Evolutionary conservation across 805 yeast genomes (phyloP), one percentile per base, ranked within the genome.

Genomic region (Tetrapisispora taiwanensis): DNA sequence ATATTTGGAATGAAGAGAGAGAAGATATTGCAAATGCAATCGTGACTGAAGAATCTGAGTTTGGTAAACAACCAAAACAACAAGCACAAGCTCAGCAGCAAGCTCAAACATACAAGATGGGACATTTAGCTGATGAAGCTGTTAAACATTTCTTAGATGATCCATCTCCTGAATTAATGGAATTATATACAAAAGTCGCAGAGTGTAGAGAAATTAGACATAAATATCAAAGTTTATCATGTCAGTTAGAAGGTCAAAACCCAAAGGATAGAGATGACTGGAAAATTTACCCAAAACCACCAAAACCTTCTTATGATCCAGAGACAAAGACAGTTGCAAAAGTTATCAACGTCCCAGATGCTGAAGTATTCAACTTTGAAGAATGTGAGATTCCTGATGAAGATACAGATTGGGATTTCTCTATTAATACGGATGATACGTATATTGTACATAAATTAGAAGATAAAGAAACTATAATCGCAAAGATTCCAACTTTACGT

Each of bases 271-370:
- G 54, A 22, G 69, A 69, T 9, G 66, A 62, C 33, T 92, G 97
- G 97, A 59, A 59, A 14, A 79, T 92, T 41, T 90, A 89, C 59
- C 99, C 99, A 0, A 78, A 81, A 10, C 97, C 97, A 1, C 98
- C 98, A 13, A 79, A 79, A 51, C 97, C 98, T 3, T 79, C 90
- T 54, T 79, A 92, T 80, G 73, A 82, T 65, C 67, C 73, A 7
- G 73, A 67, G 15, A 70, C 77, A n/a, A 77, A 75, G 52, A 75
- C 76, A 46, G 75, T 75, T 43, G 59, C 69, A 20, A 62, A 63
- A 10, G 70, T 67, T 4, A 56, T 62, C 1, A 67, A 65, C 30
- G 62, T 52, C 34, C 69, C 73, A 1, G 74, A 70, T 45, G 53
- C 66, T 39, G 71, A 62, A 51, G 59, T 70, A 35, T 77, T 73